phyloP scores from a whole-genome alignment of 2,329 filamentous ascomycete species.

The Teratosphaeria gauchensis region DNA sequence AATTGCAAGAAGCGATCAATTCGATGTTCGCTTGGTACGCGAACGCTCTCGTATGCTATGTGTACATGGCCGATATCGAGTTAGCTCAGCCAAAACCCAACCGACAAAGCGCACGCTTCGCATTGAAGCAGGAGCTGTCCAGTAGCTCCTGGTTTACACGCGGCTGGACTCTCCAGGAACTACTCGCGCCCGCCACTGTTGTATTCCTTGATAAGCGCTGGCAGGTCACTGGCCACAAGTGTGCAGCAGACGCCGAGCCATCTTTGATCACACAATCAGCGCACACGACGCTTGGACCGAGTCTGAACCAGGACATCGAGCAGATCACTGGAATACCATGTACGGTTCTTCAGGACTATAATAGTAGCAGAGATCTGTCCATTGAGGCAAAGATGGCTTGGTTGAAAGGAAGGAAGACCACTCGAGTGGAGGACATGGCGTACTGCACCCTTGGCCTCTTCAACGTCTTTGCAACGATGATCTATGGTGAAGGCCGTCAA shows the following conservation, averaged over 20 bases:
- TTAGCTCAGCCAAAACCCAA: too few species aligned
- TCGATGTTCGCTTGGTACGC: slow-evolving; percentile 23
- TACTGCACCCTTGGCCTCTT: neutral
- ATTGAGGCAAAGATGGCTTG: neutral
- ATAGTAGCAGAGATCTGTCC: neutral
- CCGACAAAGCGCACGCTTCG: too few species aligned
- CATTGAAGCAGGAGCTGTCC: too few species aligned
- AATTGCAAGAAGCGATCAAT: slow-evolving; percentile 10
- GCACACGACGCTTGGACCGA: too few species aligned
- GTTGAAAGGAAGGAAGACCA: neutral
- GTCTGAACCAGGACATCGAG: neutral
- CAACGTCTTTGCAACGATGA: neutral
- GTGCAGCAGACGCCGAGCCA: too few species aligned
- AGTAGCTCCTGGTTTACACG: too few species aligned
- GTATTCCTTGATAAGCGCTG: neutral
- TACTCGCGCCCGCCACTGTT: neutral
- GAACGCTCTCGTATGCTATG: slow-evolving; percentile 25
- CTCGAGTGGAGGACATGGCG: neutral
- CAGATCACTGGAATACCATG: neutral
- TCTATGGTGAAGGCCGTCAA: neutral
- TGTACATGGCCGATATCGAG: slow-evolving; percentile 23
- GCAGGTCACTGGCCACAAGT: neutral
- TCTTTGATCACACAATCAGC: too few species aligned
- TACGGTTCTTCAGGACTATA: neutral
- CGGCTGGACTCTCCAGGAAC: neutral